Evolutionary conservation across 257 asterid species (phyloP).

Genomic region (Lavandula angustifolia): DNA sequence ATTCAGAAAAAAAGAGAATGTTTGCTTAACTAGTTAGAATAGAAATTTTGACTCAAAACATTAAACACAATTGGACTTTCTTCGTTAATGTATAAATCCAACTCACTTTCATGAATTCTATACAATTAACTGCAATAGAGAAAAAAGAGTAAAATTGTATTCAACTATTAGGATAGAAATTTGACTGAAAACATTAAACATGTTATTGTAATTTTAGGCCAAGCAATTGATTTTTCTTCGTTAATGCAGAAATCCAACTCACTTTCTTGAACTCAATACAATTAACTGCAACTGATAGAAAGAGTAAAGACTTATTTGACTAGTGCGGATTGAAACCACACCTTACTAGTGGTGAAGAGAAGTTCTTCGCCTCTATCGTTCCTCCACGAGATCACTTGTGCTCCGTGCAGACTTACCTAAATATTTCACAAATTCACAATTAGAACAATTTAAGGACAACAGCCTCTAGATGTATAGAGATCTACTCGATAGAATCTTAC

Average conservation of each 20-base stretch:
- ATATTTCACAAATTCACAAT: conserved; percentile 23
- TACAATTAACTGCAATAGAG: too few relatives aligned
- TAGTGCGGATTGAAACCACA: conserved; percentile 34
- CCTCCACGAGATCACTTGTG: conserved; percentile 92
- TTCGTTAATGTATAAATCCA: too few relatives aligned
- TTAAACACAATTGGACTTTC: too few relatives aligned
- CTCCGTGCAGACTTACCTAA: conserved; percentile 92
- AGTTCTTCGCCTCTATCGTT: conserved; percentile 90
- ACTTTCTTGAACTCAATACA: background rate
- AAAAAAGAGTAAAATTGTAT: too few relatives aligned
- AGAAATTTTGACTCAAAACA: too few relatives aligned
- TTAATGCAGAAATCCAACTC: background rate
- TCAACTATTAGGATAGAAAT: too few relatives aligned
- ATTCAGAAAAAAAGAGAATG: too few relatives aligned
- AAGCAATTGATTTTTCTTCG: background rate
- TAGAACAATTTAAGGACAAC: conserved; percentile 20
- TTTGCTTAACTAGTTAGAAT: too few relatives aligned
- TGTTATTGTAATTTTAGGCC: background rate
- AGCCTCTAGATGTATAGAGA: conserved; percentile 22
- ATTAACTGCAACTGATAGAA: background rate
- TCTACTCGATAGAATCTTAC: conserved; percentile 47
- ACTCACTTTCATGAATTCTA: too few relatives aligned
- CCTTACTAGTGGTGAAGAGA: conserved; percentile 89
- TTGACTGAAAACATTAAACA: too few relatives aligned
- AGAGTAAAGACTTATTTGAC: background rate